A percentile compares a stretch with the other conserved stretches of the same genome.
These are phyloP conservation scores for Coriaria nepalensis DNA, from an alignment of 306 rosid genomes.

Conservation along the genomic window DNA sequence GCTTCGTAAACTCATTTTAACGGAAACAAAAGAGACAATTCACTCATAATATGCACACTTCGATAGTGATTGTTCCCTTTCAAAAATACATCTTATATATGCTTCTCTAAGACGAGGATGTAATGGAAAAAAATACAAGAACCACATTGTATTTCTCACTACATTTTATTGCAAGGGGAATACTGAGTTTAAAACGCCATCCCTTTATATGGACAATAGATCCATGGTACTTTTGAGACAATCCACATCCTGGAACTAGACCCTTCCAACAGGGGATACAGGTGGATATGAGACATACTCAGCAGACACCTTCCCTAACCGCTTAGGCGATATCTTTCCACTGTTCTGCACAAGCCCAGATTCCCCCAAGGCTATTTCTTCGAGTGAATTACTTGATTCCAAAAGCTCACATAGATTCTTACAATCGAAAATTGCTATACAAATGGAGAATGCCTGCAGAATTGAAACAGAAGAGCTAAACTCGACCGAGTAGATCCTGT, in stretches of 20 bases:
- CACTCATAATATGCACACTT: slow-evolving; percentile 41
- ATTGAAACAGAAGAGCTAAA: slow-evolving; percentile 55
- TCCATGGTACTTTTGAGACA: too few species aligned
- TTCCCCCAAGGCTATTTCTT: slow-evolving; percentile 28
- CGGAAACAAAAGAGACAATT: slow-evolving; percentile 11
- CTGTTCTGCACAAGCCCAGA: slow-evolving; percentile 21
- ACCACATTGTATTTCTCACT: too few species aligned
- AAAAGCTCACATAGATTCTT: slow-evolving; percentile 34
- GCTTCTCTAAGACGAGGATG: slow-evolving; percentile 10
- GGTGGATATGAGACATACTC: slow-evolving; percentile 35
- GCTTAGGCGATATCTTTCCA: slow-evolving; percentile 21
- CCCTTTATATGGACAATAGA: too few species aligned
- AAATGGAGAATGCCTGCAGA: slow-evolving; percentile 83
- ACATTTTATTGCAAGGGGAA: too few species aligned
- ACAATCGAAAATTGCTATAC: slow-evolving; percentile 71
- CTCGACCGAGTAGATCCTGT: slow-evolving; percentile 62
- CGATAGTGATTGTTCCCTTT: slow-evolving; percentile 17
- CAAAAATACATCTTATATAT: slow-evolving; percentile 15
- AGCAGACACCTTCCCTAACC: slow-evolving; percentile 22
- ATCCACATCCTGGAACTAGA: slow-evolving; percentile 14
- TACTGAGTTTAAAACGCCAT: too few species aligned
- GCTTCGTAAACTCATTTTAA: slow-evolving; percentile 4
- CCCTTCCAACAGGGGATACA: slow-evolving; percentile 41
- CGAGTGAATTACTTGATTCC: slow-evolving; percentile 29
- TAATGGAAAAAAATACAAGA: too few species aligned